phyloP scores from a whole-genome alignment of 2,329 filamentous ascomycete species.

The Bipolaris zeicola region DNA sequence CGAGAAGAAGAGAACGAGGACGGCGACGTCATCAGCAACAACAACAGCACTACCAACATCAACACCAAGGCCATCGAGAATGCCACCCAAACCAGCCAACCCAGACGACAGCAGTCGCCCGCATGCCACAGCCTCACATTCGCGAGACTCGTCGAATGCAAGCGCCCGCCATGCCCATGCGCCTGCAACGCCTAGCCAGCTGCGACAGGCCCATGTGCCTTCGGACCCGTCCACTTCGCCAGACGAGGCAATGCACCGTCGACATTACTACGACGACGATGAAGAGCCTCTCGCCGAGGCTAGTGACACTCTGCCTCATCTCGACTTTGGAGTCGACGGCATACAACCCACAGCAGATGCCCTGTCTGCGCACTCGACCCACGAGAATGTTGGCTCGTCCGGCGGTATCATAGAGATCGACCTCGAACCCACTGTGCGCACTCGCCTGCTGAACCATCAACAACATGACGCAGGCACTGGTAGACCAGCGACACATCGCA shows the following conservation, averaged over 20 bases:
- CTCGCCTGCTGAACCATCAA: slow-evolving; percentile 47
- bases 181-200: slow-evolving; percentile 46
- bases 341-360: slow-evolving; percentile 42
- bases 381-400: slow-evolving; percentile 26
- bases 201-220: slow-evolving; percentile 52
- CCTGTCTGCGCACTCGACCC: slow-evolving; percentile 35
- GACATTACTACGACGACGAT: slow-evolving; percentile 27
- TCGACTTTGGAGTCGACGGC: slow-evolving; percentile 37
- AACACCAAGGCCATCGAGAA: slow-evolving; percentile 9
- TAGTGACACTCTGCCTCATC: slow-evolving; percentile 19
- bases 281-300: slow-evolving; percentile 24
- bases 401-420: slow-evolving; percentile 33
- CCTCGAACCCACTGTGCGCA: slow-evolving; percentile 45
- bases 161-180: slow-evolving; percentile 43
- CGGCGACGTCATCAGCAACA: no score
- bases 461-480: slow-evolving; percentile 69
- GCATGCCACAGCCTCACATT: slow-evolving; percentile 29
- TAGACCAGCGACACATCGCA: slow-evolving; percentile 60
- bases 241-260: slow-evolving; percentile 46
- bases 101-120: slow-evolving; percentile 27
- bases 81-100: slow-evolving; percentile 33
- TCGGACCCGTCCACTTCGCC: slow-evolving; percentile 50
- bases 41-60: neutral
- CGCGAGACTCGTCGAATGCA: slow-evolving; percentile 40
- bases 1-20: no score